Base-by-base conservation (phyloP, 176 grass and related monocot species). In the Carex pumila region DNA sequence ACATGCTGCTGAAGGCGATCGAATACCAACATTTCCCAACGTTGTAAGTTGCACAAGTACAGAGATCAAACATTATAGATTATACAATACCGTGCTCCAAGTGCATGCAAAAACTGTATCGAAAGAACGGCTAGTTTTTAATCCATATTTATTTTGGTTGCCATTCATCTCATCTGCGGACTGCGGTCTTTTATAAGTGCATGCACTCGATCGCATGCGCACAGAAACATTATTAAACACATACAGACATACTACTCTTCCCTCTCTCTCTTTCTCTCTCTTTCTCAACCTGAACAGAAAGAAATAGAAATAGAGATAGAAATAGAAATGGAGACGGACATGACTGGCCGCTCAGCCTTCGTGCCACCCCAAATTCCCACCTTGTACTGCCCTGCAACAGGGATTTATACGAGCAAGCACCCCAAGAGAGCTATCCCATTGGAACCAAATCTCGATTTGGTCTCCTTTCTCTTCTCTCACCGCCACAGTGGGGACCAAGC, bases 391-490 rank as follows among this genome's bases (percentile, higher is more conserved):
- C 86, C 86, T 76, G 84, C 64, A 81, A 52, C 86, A 22, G 94
- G 94, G 63, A 68, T 92, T 61, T 94, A 94, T 87, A 52, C 37
- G 14, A 97, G 90, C 85, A 89, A 79, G 34, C 83, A 92, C 85
- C 9, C 86, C 1, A 36, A 87, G 59, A 61, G 84, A 17, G 36
- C 62, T 1, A 88, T 98, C 30, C 90, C 95, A 1, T 39, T 82
- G 19, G 86, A 94, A 41, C 89, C 87, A 11, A 41, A n/a, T 52
- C 84, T 87, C 72, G 91, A 91, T 83, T 78, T 94, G 81, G 90
- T 92, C 13, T 90, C 89, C 30, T 92, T 90, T 84, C 70, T 98
- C 74, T 87, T 94, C 89, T 83, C 92, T 69, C 86, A 47, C 72
- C 5, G 83, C 2, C 95, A 93, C 13, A 19, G 30, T 3, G 79